Evolutionary conservation across 192 early-diverging fungal genomes (phyloP), one percentile per base, ranked within the genome.

Genomic region (Allomyces macrogynus): DNA sequence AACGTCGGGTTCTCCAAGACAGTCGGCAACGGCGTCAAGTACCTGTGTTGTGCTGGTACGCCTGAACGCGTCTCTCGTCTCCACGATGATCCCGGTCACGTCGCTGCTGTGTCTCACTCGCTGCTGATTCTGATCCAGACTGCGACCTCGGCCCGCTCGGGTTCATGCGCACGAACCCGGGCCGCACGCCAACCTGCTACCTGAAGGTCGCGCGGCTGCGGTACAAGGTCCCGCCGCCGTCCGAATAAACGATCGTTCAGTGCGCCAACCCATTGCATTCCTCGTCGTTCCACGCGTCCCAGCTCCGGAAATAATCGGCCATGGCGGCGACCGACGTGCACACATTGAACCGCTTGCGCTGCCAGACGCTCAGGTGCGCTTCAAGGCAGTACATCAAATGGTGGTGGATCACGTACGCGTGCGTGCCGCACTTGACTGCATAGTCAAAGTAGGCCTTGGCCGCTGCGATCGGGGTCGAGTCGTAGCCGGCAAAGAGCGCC

Each of bases 321-420:
- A 93, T 78, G 1, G 85, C 86, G 0, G 92, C 84, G 4, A 82
- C 80, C 14, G 84, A 85, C 8, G 86, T 76, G 61, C 95, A 72
- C 23, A 79, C 78, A 70, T 97, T 95, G 70, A 97, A 95, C n/a
- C 84, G 84, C 71, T 84, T 87, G 60, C 86, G 82, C 65, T 97
- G 89, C 57, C 66, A 69, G 16, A 66, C 80, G 66, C 78, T 82
- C 91, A 96, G 91, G 24, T 77, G 62, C 60, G 78, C 78, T 65
- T 95, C 93, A 64, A 92, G 77, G 92, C 95, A 95, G 73, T 79
- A 96, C 89, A 93, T 92, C 25, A 98, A 65, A 69, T 98, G 95
- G 68, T 98, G 95, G 66, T 95, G 93, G 42, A 91, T 80, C 25
- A 98, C 91, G 68, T 86, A 87, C 1, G 78, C 78, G 26, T 86